Conservation (phyloP, 2,329 filamentous ascomycete genomes). For the Sclerotinia trifoliorum region DNA sequence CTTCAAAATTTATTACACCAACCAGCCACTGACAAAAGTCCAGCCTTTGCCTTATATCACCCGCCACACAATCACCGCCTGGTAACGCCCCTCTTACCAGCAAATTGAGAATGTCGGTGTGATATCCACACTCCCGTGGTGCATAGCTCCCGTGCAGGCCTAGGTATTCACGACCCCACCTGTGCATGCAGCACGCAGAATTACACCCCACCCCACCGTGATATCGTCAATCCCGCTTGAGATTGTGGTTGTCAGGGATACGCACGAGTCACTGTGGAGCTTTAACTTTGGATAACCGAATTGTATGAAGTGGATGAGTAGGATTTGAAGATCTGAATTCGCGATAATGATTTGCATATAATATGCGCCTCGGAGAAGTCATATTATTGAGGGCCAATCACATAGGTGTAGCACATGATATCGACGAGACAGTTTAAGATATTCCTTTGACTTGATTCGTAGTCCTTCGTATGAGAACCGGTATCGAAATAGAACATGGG, state of each 20-base stretch:
- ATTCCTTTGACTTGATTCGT: constrained; percentile 4
- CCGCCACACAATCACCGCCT: neutral
- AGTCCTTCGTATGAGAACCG: neutral
- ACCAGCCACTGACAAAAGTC: neutral
- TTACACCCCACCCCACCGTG: constrained; percentile 11
- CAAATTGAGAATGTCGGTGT: constrained; percentile 11
- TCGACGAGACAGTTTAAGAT: neutral
- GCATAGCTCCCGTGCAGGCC: constrained; percentile 1
- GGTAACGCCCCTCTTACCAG: constrained; percentile 9
- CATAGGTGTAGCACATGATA: neutral
- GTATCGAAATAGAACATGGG: constrained; percentile 2
- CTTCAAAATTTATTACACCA: neutral
- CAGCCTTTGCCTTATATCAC: neutral
- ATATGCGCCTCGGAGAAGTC: neutral
- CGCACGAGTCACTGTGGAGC: constrained; percentile 16
- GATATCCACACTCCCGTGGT: constrained; percentile 12
- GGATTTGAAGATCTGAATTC: neutral
- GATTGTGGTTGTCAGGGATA: constrained; percentile 19
- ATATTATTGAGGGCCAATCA: constrained; percentile 5
- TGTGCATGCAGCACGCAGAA: constrained; percentile 7
- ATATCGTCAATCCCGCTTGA: constrained; percentile 3
- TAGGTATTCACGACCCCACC: neutral
- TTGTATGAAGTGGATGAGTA: neutral
- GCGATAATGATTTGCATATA: constrained; percentile 12
- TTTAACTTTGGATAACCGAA: constrained; percentile 5